Evolutionary conservation across 805 yeast species (phyloP).

Genomic region (Candida boidinii): DNA sequence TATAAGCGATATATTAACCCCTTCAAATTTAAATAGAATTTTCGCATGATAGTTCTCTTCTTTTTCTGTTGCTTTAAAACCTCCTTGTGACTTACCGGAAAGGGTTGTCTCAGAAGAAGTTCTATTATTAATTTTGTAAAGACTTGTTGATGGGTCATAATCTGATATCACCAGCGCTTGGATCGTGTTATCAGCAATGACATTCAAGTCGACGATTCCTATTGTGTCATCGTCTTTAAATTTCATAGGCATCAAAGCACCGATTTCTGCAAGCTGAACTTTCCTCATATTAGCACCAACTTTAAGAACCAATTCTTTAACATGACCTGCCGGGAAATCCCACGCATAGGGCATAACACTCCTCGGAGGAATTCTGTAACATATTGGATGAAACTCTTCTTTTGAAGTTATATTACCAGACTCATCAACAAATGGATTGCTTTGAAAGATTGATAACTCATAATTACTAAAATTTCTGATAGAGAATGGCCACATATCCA

Average conservation of each 20-base stretch:
- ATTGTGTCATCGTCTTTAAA: conserved; percentile 31
- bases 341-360: conserved; percentile 98
- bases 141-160: conserved; percentile 68
- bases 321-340: conserved; percentile 89
- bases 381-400: conserved; percentile 63
- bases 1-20: conserved; percentile 81
- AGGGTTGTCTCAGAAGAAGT: conserved; percentile 2
- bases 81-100: conserved; percentile 25
- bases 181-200: conserved; percentile 93
- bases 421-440: conserved; percentile 63
- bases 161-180: conserved; percentile 80
- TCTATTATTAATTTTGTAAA: conserved; percentile 48
- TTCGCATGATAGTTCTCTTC: conserved; percentile 46
- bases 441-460: conserved; percentile 83
- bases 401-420: conserved; percentile 53
- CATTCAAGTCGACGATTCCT: conserved; percentile 74
- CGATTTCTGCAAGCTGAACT: conserved; percentile 87
- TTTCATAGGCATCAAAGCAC: conserved; percentile 80
- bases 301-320: conserved; percentile 71
- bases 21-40: conserved; percentile 62
- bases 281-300: conserved; percentile 68
- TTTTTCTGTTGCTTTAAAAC: conserved; percentile 46
- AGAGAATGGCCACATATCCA: conserved; percentile 85
- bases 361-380: conserved; percentile 74
- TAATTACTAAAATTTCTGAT: conserved; percentile 81